Base-by-base conservation (phyloP, 768 basidiomycete genomes). In the Agrocybe pediades region DNA sequence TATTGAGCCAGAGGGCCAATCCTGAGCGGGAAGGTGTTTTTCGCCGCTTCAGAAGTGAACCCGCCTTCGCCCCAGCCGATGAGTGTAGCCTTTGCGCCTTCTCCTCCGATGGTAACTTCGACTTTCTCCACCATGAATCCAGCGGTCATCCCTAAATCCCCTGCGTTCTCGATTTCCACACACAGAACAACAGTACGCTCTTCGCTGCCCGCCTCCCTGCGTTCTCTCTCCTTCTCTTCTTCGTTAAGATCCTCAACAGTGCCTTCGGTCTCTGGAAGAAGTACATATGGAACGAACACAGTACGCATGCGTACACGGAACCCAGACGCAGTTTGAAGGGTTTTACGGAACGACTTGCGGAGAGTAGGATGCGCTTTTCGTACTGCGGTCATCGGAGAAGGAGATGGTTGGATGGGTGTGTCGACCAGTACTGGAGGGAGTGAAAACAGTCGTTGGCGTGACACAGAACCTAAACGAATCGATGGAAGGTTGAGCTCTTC, bases 231-330 rank as follows among this genome's bases (percentile, higher is more conserved):
- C 46, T 78, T 79, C n/a, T 76, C 74, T 42, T 71, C 70, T 36
- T 74, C 75, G 6, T 75, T 75, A 3, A 65, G 53, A 3, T 66
- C 65, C 11, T 65, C 59, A 13, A 62, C 47, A 6, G 51, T 57
- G 11, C 57, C 63, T 30, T 70, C 67, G 16, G 60, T 61, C 26
- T 78, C 78, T 1, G 85, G 83, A 3, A 92, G 71, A 41, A 93
- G 76, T 19, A 95, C 82, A 59, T 92, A 87, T 0, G 95, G 95
- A 9, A 95, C 86, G 58, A 95, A 92, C 5, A 94, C 88, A 0
- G 93, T 95, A n/a, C 93, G 82, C 95, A 96, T 96, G 27, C 93
- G 85, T 21, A 97, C 89, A 19, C 86, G 81, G 68, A 97, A 89
- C 3, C 92, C 94, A 23, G 90, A 89, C 3, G 88, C 85, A 0